phyloP scores from a whole-genome alignment of 2,329 filamentous ascomycete species.

The Trichoderma atroviride region DNA sequence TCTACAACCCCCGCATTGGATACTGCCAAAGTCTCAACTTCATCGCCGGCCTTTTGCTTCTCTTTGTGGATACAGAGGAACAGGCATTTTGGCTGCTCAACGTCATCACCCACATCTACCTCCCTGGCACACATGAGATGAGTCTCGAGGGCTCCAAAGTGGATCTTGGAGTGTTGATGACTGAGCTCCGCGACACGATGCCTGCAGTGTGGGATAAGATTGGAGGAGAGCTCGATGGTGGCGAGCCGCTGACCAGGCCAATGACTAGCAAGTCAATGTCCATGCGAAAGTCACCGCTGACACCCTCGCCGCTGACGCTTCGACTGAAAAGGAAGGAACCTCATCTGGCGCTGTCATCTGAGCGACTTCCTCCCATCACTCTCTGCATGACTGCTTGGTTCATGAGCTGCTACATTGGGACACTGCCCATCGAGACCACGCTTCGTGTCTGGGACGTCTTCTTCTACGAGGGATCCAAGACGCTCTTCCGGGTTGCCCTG shows the following conservation, averaged over 20 bases:
- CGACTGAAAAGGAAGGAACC: conserved; percentile 46
- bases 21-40: conserved; percentile 98
- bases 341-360: conserved; percentile 45
- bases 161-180: conserved; percentile 92
- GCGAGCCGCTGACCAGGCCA: conserved; percentile 42
- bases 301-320: conserved; percentile 40
- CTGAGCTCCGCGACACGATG: conserved; percentile 77
- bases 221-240: conserved; percentile 69
- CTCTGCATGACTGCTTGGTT: conserved; percentile 96
- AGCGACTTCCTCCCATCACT: conserved; percentile 81
- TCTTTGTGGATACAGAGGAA: conserved; percentile 87
- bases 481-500: conserved; percentile 86
- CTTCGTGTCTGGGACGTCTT: conserved; percentile 94
- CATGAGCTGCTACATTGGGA: conserved; percentile 95
- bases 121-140: conserved; percentile 89
- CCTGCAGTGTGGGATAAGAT: conserved; percentile 87
- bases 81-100: conserved; percentile 92
- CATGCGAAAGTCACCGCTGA: conserved; percentile 37
- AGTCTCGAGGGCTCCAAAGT: conserved; percentile 91
- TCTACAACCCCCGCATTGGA: conserved; percentile 88
- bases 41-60: conserved; percentile 81
- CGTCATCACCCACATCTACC: conserved; percentile 83
- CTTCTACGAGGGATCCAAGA: conserved; percentile 94
- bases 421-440: conserved; percentile 86
- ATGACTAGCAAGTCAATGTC: conserved; percentile 43